Evolutionary conservation across 148 eudicot species (phyloP).

Genomic region (Gaultheria prostrata): DNA sequence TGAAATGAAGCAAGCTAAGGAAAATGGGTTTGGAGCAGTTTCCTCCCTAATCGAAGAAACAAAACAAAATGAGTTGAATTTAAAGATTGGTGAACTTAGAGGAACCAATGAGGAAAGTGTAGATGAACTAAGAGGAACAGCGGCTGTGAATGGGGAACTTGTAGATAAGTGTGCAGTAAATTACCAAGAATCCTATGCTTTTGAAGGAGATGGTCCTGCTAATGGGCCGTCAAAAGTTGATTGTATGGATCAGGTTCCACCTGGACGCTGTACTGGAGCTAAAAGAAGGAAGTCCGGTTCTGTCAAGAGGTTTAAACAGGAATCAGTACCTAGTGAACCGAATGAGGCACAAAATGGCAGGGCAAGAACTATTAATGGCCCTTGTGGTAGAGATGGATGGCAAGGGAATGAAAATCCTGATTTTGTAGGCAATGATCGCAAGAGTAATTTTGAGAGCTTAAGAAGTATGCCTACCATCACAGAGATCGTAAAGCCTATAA

Average conservation of each 20-base stretch:
- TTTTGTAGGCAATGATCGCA: constrained; percentile 29
- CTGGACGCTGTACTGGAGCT: constrained; percentile 60
- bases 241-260: constrained; percentile 40
- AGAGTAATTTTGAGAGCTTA: constrained; percentile 42
- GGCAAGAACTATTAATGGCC: constrained; percentile 20
- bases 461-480: constrained; percentile 42
- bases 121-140: constrained; percentile 28
- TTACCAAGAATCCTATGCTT: constrained; percentile 28
- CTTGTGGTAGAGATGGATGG: constrained; percentile 36
- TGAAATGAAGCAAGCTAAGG: constrained; percentile 29
- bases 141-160: constrained; percentile 8
- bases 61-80: constrained; percentile 35
- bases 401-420: constrained; percentile 20
- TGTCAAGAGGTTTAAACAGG: constrained; percentile 74
- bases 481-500: constrained; percentile 67
- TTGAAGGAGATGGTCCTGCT: constrained; percentile 37
- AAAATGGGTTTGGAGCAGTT: constrained; percentile 31
- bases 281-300: constrained; percentile 83
- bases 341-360: constrained; percentile 33
- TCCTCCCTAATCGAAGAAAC: constrained; percentile 30
- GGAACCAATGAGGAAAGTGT: constrained; percentile 25
- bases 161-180: constrained; percentile 22
- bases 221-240: constrained; percentile 44
- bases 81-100: constrained; percentile 31
- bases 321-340: constrained; percentile 24